Conservation (phyloP, 1,284 basidiomycete genomes). For the Bjerkandera adusta region DNA sequence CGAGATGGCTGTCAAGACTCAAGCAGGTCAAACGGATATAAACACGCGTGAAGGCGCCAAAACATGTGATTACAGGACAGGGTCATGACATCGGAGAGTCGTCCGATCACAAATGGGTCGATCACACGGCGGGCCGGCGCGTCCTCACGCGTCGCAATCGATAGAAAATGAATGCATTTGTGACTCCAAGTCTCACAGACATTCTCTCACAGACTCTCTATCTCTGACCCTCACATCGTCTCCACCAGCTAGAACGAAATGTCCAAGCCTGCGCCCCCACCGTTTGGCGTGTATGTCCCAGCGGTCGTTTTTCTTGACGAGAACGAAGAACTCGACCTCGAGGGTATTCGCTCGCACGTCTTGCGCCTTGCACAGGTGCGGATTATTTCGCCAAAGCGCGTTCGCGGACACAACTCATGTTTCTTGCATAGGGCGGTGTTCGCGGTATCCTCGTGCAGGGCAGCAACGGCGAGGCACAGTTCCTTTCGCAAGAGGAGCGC, state of each 20-base stretch:
- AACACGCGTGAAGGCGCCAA: neutral
- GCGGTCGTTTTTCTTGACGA: slow-evolving; percentile 69
- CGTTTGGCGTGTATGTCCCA: slow-evolving; percentile 70
- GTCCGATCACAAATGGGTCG: neutral
- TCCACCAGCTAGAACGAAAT: slow-evolving; percentile 2
- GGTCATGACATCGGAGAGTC: neutral
- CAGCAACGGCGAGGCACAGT: slow-evolving; percentile 78
- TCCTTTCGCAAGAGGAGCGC: slow-evolving; percentile 72
- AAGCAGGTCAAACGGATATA: neutral
- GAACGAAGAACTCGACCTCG: slow-evolving; percentile 63
- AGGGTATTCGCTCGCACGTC: slow-evolving; percentile 59
- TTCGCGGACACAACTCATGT: too few species aligned
- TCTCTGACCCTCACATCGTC: neutral
- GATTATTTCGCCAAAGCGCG: slow-evolving; percentile 1
- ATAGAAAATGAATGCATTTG: neutral
- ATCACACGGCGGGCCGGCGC: neutral
- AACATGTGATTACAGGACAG: slow-evolving; percentile 6
- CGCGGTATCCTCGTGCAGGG: slow-evolving; percentile 77
- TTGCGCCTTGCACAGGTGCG: slow-evolving; percentile 64
- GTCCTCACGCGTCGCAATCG: neutral
- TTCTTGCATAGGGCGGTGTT: slow-evolving; percentile 62
- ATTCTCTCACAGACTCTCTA: neutral
- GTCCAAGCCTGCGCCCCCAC: slow-evolving; percentile 35
- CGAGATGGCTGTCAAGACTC: neutral
- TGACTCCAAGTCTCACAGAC: neutral